Evolutionary conservation across 345 rosid species (phyloP).

Genomic region (Punica granatum): DNA sequence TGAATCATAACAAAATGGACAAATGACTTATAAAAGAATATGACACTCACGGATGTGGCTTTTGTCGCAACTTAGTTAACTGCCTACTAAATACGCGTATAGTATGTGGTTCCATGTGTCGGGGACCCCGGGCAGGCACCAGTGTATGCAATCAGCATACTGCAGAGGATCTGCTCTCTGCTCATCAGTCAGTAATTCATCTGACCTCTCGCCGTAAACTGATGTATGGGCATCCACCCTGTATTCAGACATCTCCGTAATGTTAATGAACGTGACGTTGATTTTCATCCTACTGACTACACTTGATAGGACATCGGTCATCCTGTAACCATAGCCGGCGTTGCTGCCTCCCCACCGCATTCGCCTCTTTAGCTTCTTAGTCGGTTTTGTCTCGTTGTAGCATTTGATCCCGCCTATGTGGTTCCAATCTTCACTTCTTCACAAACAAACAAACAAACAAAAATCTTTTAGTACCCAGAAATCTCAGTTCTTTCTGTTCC

Average conservation of each 20-base stretch:
- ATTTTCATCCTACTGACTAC: slow-evolving; percentile 13
- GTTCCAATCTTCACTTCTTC: slow-evolving; percentile 15
- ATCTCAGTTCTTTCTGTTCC: neutral
- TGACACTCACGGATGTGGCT: neutral
- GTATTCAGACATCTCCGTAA: slow-evolving; percentile 14
- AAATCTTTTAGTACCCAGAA: neutral
- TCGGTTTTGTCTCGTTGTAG: slow-evolving; percentile 15
- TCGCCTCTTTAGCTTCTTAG: slow-evolving; percentile 2
- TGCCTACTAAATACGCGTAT: slow-evolving; percentile 10
- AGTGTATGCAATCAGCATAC: slow-evolving; percentile 19
- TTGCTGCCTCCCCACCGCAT: slow-evolving; percentile 2
- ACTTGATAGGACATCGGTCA: slow-evolving; percentile 12
- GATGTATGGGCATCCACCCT: slow-evolving; percentile 15
- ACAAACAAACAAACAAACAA: too few relatives aligned
- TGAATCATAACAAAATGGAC: neutral
- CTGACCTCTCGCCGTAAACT: slow-evolving; percentile 8
- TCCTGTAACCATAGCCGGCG: slow-evolving; percentile 1
- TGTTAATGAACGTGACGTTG: slow-evolving; percentile 10
- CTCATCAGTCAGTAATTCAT: neutral
- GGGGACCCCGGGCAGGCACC: slow-evolving; percentile 24
- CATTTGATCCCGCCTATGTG: slow-evolving; percentile 13
- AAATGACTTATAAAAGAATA: neutral
- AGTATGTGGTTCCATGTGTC: slow-evolving; percentile 21
- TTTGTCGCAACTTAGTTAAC: neutral
- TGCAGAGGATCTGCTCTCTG: slow-evolving; percentile 6